Evolutionary conservation across 345 rosid species (phyloP), one percentile per base, ranked within the genome.

Genomic region (Ricinus communis): DNA sequence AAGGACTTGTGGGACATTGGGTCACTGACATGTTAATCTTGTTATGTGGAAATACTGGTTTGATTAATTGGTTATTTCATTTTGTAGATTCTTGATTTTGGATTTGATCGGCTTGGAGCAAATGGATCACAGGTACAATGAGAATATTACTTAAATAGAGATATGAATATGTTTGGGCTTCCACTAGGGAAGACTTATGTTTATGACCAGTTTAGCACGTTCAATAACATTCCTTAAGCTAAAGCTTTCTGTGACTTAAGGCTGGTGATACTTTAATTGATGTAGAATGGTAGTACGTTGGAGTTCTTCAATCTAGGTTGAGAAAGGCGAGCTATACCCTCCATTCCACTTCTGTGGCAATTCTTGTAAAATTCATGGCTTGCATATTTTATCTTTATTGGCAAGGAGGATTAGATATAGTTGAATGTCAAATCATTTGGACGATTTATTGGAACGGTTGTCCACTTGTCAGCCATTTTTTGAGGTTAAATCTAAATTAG

Each of bases 41-140:
- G 1, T 8, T 16, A 65, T 58, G 41, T 21, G 13, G n/a, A 16
- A 25, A 5, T 27, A 15, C 5, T 65, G 30, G n/a, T 36, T 49
- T 59, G 8, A 14, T n/a, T 55, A n/a, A 59, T 33, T 33, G 22
- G 3, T 47, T 49, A 22, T 62, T 15, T 49, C 40, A 62, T 68
- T 74, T 77, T 77, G 72, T 71, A 90, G 99, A 86, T 95, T 79
- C 96, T 95, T 68, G 97, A 90, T 85, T 95, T 90, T 51, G 97
- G 79, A 59, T 95, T 95, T 83, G 97, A 95, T 76, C 91, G 93
- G 65, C 77, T 91, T 74, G 99, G 99, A 63, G 97, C 97, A 70
- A 76, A 73, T 83, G 97, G 93, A 74, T 77, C 97, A 55, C 72
- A 74, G 97, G 97, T 89, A 85, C 28, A 52, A 28, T 68, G 27